Conservation (phyloP, 129 eudicot genomes). For the Flaveria ramosissima region DNA sequence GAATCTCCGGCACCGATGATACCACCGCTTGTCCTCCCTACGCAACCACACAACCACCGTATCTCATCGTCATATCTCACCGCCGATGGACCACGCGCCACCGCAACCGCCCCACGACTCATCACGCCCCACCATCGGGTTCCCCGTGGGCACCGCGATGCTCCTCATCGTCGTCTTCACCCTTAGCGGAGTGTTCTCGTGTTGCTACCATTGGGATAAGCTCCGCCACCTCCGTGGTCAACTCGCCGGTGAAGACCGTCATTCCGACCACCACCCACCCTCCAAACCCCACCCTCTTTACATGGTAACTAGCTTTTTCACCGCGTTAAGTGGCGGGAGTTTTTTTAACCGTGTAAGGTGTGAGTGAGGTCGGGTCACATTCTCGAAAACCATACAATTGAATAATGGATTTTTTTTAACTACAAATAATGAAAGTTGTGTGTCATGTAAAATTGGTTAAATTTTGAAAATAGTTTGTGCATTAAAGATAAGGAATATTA, state of each 20-base stretch:
- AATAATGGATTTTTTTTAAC: no score
- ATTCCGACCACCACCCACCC: constrained; percentile 37
- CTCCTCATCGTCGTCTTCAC: constrained; percentile 67
- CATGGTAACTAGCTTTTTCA: constrained; percentile 36
- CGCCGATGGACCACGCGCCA: constrained; percentile 43
- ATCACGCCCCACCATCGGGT: constrained; percentile 74
- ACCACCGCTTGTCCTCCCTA: constrained; percentile 15
- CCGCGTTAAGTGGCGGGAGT: no score
- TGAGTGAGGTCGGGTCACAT: no score
- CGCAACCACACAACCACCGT: constrained; percentile 2
- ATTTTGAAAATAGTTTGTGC: no score
- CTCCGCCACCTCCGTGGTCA: constrained; percentile 58
- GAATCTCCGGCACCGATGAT: not conserved
- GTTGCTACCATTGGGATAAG: constrained; percentile 94
- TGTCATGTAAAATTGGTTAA: no score
- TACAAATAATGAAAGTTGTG: no score
- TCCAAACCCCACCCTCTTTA: constrained; percentile 51
- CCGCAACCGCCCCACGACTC: constrained; percentile 43
- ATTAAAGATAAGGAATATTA: no score
- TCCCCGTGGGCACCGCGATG: constrained; percentile 83
- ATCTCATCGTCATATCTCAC: not conserved
- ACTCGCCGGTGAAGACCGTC: constrained; percentile 41
- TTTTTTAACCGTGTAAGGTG: no score
- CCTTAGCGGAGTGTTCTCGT: constrained; percentile 85
- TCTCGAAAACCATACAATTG: no score